Percentiles rank a stretch among this genome's conserved stretches.
Evolutionary conservation across 495 filamentous ascomycete genomes (phyloP).

Genomic region (Glarea lozoyensis): DNA sequence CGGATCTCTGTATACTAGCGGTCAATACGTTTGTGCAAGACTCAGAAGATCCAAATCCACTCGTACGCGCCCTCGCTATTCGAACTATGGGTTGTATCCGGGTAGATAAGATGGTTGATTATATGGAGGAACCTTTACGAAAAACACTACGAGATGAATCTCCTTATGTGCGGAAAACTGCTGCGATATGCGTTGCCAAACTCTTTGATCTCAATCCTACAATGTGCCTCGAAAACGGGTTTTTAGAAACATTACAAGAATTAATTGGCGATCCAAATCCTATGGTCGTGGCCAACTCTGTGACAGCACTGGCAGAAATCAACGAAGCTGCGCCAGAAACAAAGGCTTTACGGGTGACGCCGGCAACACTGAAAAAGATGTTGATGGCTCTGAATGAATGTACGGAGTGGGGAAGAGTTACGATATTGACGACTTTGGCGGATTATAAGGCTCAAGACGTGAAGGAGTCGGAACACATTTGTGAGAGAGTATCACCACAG

Average conservation of each 20-base stretch:
- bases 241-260: slow-evolving; percentile 91
- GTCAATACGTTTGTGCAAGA: slow-evolving; percentile 99
- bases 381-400: slow-evolving; percentile 97
- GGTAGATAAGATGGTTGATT: slow-evolving; percentile 99
- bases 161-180: slow-evolving; percentile 96
- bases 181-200: slow-evolving; percentile 96
- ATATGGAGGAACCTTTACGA: slow-evolving; percentile 96
- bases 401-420: slow-evolving; percentile 98
- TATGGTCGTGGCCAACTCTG: slow-evolving; percentile 97
- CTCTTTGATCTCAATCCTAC: slow-evolving; percentile 88
- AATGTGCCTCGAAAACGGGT: slow-evolving; percentile 94
- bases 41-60: slow-evolving; percentile 94
- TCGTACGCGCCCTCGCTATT: slow-evolving; percentile 90
- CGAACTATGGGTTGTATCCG: slow-evolving; percentile 99
- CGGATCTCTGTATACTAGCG: slow-evolving; percentile 96
- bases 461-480: slow-evolving; percentile 97
- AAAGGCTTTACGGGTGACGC: slow-evolving; percentile 70
- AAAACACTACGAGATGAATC: slow-evolving; percentile 97
- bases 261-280: slow-evolving; percentile 96
- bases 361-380: slow-evolving; percentile 80
- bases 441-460: slow-evolving; percentile 79
- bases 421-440: slow-evolving; percentile 81
- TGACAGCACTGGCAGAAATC: slow-evolving; percentile 90
- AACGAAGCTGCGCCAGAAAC: slow-evolving; percentile 85
- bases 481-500: slow-evolving; percentile 89